phyloP scores from a whole-genome alignment of 164 flowering plant genomes.

The Aristolochia californica region DNA sequence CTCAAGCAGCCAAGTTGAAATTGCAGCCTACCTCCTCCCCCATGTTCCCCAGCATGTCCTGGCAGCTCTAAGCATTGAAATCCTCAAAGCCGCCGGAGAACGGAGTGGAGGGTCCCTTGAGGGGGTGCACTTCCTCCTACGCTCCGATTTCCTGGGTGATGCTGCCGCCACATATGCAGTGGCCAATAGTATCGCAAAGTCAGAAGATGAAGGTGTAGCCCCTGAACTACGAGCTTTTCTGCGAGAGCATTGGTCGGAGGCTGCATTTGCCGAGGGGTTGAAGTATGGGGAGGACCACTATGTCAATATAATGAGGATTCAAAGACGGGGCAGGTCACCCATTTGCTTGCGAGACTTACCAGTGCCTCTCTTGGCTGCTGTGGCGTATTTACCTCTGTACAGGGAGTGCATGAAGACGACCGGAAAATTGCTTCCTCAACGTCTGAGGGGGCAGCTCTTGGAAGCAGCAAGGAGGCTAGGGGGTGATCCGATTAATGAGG shows the following conservation, averaged over 20 bases:
- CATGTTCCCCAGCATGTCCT: constrained; percentile 87
- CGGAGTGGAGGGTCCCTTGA: constrained; percentile 81
- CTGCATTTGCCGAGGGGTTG: constrained; percentile 54
- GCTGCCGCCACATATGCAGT: constrained; percentile 82
- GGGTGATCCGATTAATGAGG: constrained; percentile 29
- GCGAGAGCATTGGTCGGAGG: constrained; percentile 77
- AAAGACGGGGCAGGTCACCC: constrained; percentile 55
- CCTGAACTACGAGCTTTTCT: constrained; percentile 63
- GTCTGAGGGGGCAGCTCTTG: constrained; percentile 73
- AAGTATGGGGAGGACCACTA: constrained; percentile 54
- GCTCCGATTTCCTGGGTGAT: constrained; percentile 67
- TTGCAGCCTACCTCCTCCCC: constrained; percentile 79
- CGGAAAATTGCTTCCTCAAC: constrained; percentile 58
- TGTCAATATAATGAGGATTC: constrained; percentile 45
- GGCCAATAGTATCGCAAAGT: constrained; percentile 72
- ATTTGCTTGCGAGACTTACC: constrained; percentile 65
- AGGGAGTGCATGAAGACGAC: constrained; percentile 54
- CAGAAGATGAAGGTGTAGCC: constrained; percentile 70
- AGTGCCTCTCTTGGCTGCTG: constrained; percentile 50
- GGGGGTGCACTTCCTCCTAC: constrained; percentile 80
- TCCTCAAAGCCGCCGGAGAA: constrained; percentile 93
- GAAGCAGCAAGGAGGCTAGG: constrained; percentile 71
- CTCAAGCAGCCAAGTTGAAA: constrained; percentile 70
- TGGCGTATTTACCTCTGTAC: constrained; percentile 73
- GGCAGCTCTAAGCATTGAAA: constrained; percentile 85